Percentiles rank a stretch among this genome's conserved stretches.
Conservation (phyloP, 805 yeast genomes). For the Grigorovia yakushimaensis region DNA sequence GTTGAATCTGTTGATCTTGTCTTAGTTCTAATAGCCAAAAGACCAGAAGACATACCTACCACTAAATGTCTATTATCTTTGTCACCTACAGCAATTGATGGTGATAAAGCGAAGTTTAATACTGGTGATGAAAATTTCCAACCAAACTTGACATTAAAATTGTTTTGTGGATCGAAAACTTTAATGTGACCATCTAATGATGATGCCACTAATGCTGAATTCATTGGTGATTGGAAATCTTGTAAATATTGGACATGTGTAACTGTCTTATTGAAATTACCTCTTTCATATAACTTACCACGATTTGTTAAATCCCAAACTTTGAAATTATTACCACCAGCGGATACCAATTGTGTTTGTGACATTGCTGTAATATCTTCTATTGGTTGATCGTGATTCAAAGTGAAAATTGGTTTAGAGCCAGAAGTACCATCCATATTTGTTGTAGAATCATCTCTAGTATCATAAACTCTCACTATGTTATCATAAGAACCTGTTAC, state of each 20-base stretch:
- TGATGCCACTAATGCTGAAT: conserved; percentile 67
- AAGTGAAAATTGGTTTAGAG: conserved; percentile 44
- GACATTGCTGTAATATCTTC: conserved; percentile 75
- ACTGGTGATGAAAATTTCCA: conserved; percentile 97
- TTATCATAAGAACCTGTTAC: conserved; percentile 95
- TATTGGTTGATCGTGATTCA: conserved; percentile 71
- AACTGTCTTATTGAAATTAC: conserved; percentile 88
- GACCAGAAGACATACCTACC: conserved; percentile 84
- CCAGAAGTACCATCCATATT: neutral
- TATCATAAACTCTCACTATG: conserved; percentile 69
- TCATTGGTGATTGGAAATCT: conserved; percentile 25
- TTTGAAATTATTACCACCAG: conserved; percentile 74
- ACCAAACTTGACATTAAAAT: conserved; percentile 87
- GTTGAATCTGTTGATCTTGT: conserved; percentile 44
- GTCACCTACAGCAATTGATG: conserved; percentile 30
- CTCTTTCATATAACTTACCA: conserved; percentile 55
- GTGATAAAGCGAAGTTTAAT: conserved; percentile 80
- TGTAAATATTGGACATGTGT: conserved; percentile 49
- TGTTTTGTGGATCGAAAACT: conserved; percentile 69
- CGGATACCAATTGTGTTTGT: conserved; percentile 61
- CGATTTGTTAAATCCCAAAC: conserved; percentile 87
- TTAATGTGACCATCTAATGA: conserved; percentile 96
- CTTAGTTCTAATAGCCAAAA: conserved; percentile 80
- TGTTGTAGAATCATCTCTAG: conserved; percentile 40
- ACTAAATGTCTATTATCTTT: conserved; percentile 64